Evolutionary conservation across 768 basidiomycete species (phyloP).

Genomic region (Lactifluus hygrophoroides): DNA sequence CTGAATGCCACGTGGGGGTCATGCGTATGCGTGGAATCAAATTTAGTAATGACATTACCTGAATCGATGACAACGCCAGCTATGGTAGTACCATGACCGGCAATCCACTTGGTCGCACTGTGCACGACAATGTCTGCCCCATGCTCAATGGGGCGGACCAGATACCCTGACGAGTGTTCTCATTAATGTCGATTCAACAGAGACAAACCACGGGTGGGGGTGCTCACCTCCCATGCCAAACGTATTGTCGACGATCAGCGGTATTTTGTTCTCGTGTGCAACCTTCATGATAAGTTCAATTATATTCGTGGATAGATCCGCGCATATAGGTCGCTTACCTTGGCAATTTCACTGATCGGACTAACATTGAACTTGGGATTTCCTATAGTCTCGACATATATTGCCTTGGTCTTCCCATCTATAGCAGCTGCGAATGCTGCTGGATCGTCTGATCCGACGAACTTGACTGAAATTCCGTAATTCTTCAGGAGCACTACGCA

Average conservation of each 20-base stretch:
- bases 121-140: conserved; percentile 79
- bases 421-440: conserved; percentile 57
- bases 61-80: conserved; percentile 68
- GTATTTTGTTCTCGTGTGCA: conserved; percentile 64
- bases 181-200: not conserved
- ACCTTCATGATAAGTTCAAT: conserved; percentile 32
- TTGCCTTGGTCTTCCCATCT: conserved; percentile 68
- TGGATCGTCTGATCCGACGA: conserved; percentile 47
- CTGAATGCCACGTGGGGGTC: too few relatives aligned
- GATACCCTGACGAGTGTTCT: conserved; percentile 33
- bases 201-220: too few relatives aligned
- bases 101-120: conserved; percentile 81
- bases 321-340: conserved; percentile 31
- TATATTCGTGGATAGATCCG: not conserved
- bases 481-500: conserved; percentile 55
- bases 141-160: conserved; percentile 58
- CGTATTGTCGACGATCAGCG: conserved; percentile 75
- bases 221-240: conserved; percentile 56
- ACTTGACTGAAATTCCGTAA: conserved; percentile 57
- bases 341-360: conserved; percentile 60
- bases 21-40: not conserved
- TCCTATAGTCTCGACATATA: conserved; percentile 71
- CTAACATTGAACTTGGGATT: conserved; percentile 66
- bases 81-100: conserved; percentile 73
- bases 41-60: conserved; percentile 33